A percentile compares a stretch with the other conserved stretches of the same genome.
Evolutionary conservation across 2,329 filamentous ascomycete genomes (phyloP).

Genomic region (Claviceps quebecensis): DNA sequence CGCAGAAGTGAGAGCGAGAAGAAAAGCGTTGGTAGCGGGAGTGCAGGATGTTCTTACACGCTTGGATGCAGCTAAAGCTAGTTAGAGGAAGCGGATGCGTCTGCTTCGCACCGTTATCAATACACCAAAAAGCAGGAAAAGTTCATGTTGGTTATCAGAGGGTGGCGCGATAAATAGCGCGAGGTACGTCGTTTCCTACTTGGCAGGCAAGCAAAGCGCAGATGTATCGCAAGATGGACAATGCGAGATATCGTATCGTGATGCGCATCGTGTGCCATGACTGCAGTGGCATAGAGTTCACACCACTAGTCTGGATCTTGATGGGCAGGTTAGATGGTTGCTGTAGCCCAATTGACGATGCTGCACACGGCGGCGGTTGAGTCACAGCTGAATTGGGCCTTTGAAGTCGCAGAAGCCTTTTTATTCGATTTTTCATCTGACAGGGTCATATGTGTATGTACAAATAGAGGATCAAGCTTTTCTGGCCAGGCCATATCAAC

Average conservation of each 20-base stretch:
- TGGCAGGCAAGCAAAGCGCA: background rate
- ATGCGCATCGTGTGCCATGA: background rate
- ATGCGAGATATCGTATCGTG: background rate
- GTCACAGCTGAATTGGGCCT: background rate
- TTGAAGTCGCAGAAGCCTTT: background rate
- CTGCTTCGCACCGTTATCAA: background rate
- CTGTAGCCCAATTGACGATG: background rate
- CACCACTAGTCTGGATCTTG: background rate
- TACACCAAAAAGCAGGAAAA: background rate
- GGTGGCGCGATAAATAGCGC: background rate
- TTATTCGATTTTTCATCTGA: no score
- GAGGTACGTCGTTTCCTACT: background rate
- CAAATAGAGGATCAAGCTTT: no score
- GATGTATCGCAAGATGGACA: background rate
- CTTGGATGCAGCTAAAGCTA: conserved; percentile 37
- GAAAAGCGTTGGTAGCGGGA: conserved; percentile 61
- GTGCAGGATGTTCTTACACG: conserved; percentile 53
- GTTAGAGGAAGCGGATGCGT: background rate
- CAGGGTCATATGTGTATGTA: no score
- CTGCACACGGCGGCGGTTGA: background rate
- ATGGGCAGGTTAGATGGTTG: background rate
- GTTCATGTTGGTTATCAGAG: no score
- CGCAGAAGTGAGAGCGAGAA: conserved; percentile 43
- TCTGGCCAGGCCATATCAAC: no score
- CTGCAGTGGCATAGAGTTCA: background rate